Base-by-base conservation (phyloP, 1,284 basidiomycete genomes). In the Sporisorium exsertum region DNA sequence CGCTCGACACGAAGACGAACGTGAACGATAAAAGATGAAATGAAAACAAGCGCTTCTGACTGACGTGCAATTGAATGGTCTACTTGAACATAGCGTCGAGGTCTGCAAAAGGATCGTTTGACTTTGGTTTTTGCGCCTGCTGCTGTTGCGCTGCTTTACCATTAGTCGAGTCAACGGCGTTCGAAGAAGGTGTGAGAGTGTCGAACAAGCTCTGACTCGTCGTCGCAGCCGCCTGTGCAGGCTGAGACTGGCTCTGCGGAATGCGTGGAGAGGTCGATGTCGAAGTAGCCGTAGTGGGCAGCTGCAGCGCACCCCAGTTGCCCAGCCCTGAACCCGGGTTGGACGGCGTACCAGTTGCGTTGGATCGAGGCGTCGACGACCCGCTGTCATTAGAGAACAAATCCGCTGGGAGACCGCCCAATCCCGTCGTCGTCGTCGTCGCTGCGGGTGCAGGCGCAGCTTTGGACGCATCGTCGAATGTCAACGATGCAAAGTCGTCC, bases 401-500 rank as follows among this genome's bases (percentile, higher is more conserved):
- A 32, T 78, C 72, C 8, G 68, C 63, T n/a, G 71, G 68, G 5
- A 74, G 59, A 15, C 68, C 71, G 9, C 62, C 72, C 22, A 64
- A 47, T 13, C 61, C 68, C 10, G 57, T 58, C 12, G 49, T 22
- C 16, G 53, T 3, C 4, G 53, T 8, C 12, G 58, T 35, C 29
- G 15, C 49, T 10, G 18, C 40, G 37, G 37, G n/a, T 9, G 40
- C 40, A 5, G 40, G 40, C 12, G 53, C 24, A 3, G 65, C 9
- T 13, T 50, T 50, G 15, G 73, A 42, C 3, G 68, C 54, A 62
- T 73, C 56, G 62, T 72, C 75, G 55, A 82, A 83, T 2, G 81
- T 78, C 16, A 84, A 57, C 32, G 78, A 73, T 26, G 81, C 81
- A 61, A 84, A 80, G 46, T 84, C 83, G 54, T 83, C 83, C 63